Conservation (phyloP, 768 basidiomycete genomes). For the Cyclocybe cylindracea region DNA sequence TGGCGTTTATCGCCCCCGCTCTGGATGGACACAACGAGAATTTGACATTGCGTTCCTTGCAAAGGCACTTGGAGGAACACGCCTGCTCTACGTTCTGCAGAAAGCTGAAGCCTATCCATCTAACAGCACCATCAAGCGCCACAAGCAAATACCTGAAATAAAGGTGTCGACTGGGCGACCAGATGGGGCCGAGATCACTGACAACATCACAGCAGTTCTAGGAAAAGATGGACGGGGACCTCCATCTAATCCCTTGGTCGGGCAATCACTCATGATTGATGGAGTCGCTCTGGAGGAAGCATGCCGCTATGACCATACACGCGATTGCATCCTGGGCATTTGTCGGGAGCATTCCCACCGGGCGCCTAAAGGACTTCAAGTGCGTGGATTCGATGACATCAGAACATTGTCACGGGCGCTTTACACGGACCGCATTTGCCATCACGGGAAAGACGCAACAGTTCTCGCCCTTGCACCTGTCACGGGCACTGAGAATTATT, state of each 20-base stretch:
- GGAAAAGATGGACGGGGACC: conserved; percentile 8
- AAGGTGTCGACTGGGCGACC: conserved; percentile 8
- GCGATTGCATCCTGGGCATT: conserved; percentile 18
- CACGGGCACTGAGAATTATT: conserved; percentile 21
- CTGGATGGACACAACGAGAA: conserved; percentile 16
- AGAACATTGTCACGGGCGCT: background rate
- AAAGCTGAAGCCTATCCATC: conserved; percentile 23
- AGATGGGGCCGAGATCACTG: conserved; percentile 8
- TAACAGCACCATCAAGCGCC: conserved; percentile 8
- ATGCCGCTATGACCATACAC: conserved; percentile 12
- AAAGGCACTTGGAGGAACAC: conserved; percentile 24
- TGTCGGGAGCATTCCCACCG: conserved; percentile 25
- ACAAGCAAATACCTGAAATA: conserved; percentile 16
- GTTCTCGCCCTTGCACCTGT: conserved; percentile 26
- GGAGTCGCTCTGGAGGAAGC: conserved; percentile 24
- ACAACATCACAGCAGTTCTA: conserved; percentile 15
- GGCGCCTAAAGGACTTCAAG: conserved; percentile 6
- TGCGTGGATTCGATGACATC: conserved; percentile 8
- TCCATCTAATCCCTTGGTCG: conserved; percentile 7
- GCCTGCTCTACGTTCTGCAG: conserved; percentile 24
- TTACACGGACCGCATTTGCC: conserved; percentile 5
- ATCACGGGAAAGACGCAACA: conserved; percentile 27
- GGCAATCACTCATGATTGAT: conserved; percentile 25
- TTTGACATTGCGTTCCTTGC: conserved; percentile 27
- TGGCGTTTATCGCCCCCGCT: conserved; percentile 11